phyloP scores from a whole-genome alignment of 2,329 filamentous ascomycete species.

The Ophiostoma triangulosporum region DNA sequence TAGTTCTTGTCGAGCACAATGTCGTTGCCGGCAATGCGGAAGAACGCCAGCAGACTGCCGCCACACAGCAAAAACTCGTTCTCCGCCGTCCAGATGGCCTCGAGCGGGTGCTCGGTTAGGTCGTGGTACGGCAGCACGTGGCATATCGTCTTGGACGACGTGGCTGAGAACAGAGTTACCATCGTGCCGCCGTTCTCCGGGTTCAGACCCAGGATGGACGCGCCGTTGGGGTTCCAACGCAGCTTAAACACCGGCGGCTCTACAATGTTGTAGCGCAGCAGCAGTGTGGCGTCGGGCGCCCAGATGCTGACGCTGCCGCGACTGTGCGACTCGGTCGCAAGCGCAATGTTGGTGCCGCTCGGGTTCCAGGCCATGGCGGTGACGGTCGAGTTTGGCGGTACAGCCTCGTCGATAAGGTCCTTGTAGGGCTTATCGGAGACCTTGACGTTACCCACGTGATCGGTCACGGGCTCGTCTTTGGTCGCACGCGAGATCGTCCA shows the following conservation, averaged over 20 bases:
- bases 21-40: conserved; percentile 32
- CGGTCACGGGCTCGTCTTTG: conserved; percentile 30
- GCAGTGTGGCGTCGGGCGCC: conserved; percentile 36
- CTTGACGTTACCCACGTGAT: conserved; percentile 24
- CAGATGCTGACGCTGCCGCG: conserved; percentile 43
- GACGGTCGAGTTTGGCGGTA: conserved; percentile 37
- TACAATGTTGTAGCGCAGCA: conserved; percentile 41
- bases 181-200: conserved; percentile 40
- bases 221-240: conserved; percentile 44
- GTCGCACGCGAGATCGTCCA: conserved; percentile 46
- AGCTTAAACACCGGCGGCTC: conserved; percentile 50
- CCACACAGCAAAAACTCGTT: conserved; percentile 46
- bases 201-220: conserved; percentile 42
- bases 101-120: conserved; percentile 36
- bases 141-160: conserved; percentile 30
- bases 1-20: conserved; percentile 36
- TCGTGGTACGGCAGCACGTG: conserved; percentile 37
- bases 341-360: conserved; percentile 40
- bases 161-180: conserved; percentile 40
- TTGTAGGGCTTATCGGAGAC: conserved; percentile 27
- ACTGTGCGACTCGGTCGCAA: conserved; percentile 42
- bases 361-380: conserved; percentile 49
- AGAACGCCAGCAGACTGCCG: conserved; percentile 36
- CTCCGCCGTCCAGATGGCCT: conserved; percentile 47
- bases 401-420: conserved; percentile 39